Base-by-base conservation (phyloP, 148 eudicot species). In the Silene latifolia region DNA sequence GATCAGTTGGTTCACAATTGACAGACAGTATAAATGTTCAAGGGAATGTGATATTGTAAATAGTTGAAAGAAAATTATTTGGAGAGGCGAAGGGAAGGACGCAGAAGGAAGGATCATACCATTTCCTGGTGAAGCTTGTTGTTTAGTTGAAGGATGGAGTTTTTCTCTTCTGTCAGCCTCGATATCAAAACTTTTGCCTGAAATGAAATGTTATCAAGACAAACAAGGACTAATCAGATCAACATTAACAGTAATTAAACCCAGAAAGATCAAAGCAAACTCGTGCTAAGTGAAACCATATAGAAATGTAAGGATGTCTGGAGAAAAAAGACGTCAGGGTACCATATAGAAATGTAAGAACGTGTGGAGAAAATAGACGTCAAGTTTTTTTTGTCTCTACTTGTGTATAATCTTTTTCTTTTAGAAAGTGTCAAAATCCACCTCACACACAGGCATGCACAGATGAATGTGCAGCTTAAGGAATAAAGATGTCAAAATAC, bases 111-210 rank as follows among this genome's bases (percentile, higher is more conserved):
- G 60, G 44, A 46, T 15, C 83, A 65, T 87, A 93, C 98, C 96
- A 93, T 59, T 85, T 90, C 98, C 77, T 88, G 90, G 74, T 78
- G 88, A 80, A 93, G 91, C 87, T 80, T 89, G 74, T 75, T 83
- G 62, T 73, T 89, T 82, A 82, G 90, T 82, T 89, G 87, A 78
- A 88, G 73, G 66, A 87, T 89, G 70, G 84, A 76, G 64, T 78
- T 86, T 75, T 83, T 89, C 86, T 93, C 98, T 71, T 90, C 93
- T 2, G 81, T 81, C 86, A 93, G 86, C 90, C 79, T 89, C 25
- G 86, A 68, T 72, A 93, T 84, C 62, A 84, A 72, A 63, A 88
- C 83, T 51, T 78, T 87, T 48, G 65, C 80, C 98, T 93, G 88
- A 61, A 78, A 81, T 32, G n/a, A 73, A 9, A 60, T 44, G 23